A percentile compares a stretch with the other conserved stretches of the same genome.
Evolutionary conservation across 257 asterid species (phyloP).

Genomic region (Galeopsis tetrahit): DNA sequence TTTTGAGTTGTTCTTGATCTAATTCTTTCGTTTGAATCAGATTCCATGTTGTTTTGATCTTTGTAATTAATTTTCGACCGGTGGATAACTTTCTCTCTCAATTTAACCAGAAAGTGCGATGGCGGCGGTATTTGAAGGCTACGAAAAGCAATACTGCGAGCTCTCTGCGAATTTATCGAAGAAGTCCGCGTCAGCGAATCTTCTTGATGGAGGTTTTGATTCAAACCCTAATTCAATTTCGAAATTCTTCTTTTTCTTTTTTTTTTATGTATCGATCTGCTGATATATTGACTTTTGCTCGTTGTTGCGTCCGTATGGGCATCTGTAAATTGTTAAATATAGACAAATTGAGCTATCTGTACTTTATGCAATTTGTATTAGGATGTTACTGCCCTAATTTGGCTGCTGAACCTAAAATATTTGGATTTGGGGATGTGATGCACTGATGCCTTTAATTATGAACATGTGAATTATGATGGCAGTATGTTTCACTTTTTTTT

Average conservation of each 20-base stretch:
- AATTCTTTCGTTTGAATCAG: not conserved
- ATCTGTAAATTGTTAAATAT: not conserved
- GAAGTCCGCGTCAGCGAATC: conserved; percentile 42
- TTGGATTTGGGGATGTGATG: conserved; percentile 20
- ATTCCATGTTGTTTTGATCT: not conserved
- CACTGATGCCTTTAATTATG: conserved; percentile 19
- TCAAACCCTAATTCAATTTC: conserved; percentile 32
- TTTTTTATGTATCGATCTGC: not conserved
- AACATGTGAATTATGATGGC: not conserved
- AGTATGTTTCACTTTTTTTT: not conserved
- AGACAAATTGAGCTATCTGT: not conserved
- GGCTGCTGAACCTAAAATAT: conserved; percentile 15
- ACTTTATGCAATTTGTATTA: conserved; percentile 3
- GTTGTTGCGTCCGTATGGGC: not conserved
- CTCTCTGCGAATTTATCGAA: conserved; percentile 52
- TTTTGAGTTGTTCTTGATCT: not conserved
- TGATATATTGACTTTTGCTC: not conserved
- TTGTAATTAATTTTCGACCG: conserved; percentile 20
- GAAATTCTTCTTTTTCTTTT: not conserved
- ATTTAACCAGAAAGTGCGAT: conserved; percentile 37
- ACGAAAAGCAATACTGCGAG: conserved; percentile 67
- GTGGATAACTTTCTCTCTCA: conserved; percentile 14
- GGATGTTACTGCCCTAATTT: not conserved
- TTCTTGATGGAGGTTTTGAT: conserved; percentile 50
- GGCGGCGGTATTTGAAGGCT: conserved; percentile 59